phyloP scores from a whole-genome alignment of 495 filamentous ascomycete species.

The Chaetomidium leptoderma region DNA sequence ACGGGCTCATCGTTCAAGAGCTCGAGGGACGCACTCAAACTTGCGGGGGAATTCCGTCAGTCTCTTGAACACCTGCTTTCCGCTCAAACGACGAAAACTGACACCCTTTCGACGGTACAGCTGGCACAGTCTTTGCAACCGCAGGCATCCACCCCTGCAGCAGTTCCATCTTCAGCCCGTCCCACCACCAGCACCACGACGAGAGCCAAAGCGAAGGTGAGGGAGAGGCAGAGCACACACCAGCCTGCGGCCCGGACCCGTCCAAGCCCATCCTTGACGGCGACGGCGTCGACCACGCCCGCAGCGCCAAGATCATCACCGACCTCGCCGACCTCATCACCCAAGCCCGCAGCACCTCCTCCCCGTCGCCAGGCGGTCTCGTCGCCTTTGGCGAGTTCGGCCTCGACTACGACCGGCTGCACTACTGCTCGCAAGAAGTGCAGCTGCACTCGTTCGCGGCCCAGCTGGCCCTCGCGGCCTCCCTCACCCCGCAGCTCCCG shows the following conservation, averaged over 20 bases:
- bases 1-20: conserved; percentile 86
- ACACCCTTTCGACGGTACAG: conserved; percentile 38
- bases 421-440: conserved; percentile 66
- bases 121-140: conserved; percentile 78
- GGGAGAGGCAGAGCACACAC: conserved; percentile 38
- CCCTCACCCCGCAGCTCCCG: conserved; percentile 68
- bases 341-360: conserved; percentile 37
- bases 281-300: conserved; percentile 35
- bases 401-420: conserved; percentile 89
- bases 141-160: conserved; percentile 91
- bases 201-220: conserved; percentile 33
- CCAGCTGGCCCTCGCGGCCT: conserved; percentile 67
- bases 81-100: not conserved
- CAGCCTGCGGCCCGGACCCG: conserved; percentile 43
- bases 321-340: conserved; percentile 56
- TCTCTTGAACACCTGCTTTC: conserved; percentile 7
- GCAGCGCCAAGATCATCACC: conserved; percentile 46
- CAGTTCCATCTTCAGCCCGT: conserved; percentile 61
- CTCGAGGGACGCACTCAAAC: conserved; percentile 65
- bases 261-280: conserved; percentile 38
- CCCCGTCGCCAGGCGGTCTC: conserved; percentile 26
- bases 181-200: conserved; percentile 51
- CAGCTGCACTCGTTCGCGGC: conserved; percentile 81
- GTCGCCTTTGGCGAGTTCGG: conserved; percentile 95
- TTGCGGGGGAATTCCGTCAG: conserved; percentile 70